Conservation (phyloP, 2,329 filamentous ascomycete species). For the Leptographium lundbergii region DNA sequence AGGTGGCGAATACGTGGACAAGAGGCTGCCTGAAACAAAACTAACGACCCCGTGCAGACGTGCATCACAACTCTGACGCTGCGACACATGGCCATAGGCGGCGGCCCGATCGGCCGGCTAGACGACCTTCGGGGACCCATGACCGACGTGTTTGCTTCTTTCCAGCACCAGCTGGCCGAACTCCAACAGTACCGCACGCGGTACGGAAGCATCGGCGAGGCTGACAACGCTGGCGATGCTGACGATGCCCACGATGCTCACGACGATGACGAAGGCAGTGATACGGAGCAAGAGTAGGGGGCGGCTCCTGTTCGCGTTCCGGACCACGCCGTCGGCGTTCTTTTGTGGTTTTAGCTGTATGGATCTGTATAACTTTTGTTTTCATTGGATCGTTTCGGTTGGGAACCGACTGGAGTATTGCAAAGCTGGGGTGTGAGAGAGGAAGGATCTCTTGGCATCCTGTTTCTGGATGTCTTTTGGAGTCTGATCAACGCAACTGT, state of each 20-base stretch:
- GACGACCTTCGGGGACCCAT: slow-evolving; percentile 70
- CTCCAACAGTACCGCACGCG: slow-evolving; percentile 46
- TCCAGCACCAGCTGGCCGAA: slow-evolving; percentile 50
- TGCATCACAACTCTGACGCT: slow-evolving; percentile 69
- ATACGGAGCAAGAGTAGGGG: slow-evolving; percentile 21
- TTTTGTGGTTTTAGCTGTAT: too few species aligned
- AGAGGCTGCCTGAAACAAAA: too few species aligned
- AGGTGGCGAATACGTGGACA: too few species aligned
- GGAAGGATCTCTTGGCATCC: too few species aligned
- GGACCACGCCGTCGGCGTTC: not conserved
- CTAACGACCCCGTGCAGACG: slow-evolving; percentile 36
- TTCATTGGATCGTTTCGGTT: not conserved
- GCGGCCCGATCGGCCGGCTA: slow-evolving; percentile 47
- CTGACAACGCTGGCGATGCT: slow-evolving; percentile 7
- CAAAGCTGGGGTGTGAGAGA: too few species aligned
- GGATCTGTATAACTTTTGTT: not conserved
- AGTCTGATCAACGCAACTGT: too few species aligned
- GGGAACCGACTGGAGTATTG: too few species aligned
- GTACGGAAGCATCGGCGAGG: slow-evolving; percentile 31
- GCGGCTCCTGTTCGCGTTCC: too few species aligned
- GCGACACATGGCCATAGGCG: slow-evolving; percentile 65
- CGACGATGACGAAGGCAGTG: slow-evolving; percentile 17
- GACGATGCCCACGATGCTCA: slow-evolving; percentile 2
- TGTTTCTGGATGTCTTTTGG: too few species aligned
- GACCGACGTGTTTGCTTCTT: slow-evolving; percentile 50